A percentile compares a stretch with the other conserved stretches of the same genome.
phyloP scores from a whole-genome alignment of 495 filamentous ascomycete species.

The Aspergillus coremiiformis region DNA sequence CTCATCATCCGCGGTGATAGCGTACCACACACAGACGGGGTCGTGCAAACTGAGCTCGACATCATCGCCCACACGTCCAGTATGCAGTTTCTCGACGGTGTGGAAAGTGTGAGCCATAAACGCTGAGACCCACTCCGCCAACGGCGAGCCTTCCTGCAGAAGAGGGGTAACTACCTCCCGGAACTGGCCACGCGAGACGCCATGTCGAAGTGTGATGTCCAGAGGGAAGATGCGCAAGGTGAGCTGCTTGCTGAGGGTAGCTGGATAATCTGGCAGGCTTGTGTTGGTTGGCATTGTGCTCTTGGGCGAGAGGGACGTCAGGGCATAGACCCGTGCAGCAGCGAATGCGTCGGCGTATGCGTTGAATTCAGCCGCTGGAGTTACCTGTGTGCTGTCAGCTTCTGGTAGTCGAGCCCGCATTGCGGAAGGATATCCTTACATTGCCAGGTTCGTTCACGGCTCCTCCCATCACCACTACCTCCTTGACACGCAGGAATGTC shows the following conservation, averaged over 20 bases:
- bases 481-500: slow-evolving; percentile 79
- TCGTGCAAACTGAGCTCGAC: slow-evolving; percentile 74
- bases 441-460: slow-evolving; percentile 75
- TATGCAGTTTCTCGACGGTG: slow-evolving; percentile 58
- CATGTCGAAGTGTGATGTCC: slow-evolving; percentile 77
- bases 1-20: slow-evolving; percentile 47
- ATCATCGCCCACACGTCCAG: slow-evolving; percentile 43
- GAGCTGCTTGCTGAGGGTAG: slow-evolving; percentile 53
- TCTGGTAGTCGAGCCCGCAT: neutral
- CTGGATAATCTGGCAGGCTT: slow-evolving; percentile 58
- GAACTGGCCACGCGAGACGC: slow-evolving; percentile 56
- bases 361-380: slow-evolving; percentile 79
- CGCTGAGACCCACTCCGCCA: slow-evolving; percentile 72
- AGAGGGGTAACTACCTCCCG: slow-evolving; percentile 44
- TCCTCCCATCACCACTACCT: slow-evolving; percentile 96
- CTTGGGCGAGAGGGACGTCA: slow-evolving; percentile 71
- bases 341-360: slow-evolving; percentile 74
- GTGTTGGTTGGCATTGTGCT: slow-evolving; percentile 58
- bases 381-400: slow-evolving; percentile 38
- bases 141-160: slow-evolving; percentile 53
- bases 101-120: slow-evolving; percentile 72
- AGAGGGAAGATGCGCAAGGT: slow-evolving; percentile 78
- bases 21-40: slow-evolving; percentile 82
- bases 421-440: slow-evolving; percentile 27
- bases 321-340: slow-evolving; percentile 78